Evolutionary conservation across 345 rosid species (phyloP).

Genomic region (Cardamine chenopodiifolia): DNA sequence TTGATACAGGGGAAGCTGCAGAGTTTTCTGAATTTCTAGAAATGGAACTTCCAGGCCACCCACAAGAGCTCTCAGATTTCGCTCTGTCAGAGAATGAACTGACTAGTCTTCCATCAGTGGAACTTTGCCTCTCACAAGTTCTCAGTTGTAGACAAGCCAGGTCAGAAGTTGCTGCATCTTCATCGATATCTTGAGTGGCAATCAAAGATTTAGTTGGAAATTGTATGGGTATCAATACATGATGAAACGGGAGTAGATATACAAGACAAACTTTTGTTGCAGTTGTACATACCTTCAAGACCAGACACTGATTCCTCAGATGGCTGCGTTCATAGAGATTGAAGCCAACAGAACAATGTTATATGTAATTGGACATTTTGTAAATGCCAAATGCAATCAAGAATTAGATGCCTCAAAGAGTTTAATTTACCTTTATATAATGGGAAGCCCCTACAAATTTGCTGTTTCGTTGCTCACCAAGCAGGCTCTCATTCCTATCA

Average conservation of each 20-base stretch:
- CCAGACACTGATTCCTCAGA: slow-evolving; percentile 40
- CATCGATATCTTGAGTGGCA: slow-evolving; percentile 44
- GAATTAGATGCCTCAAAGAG: slow-evolving; percentile 5
- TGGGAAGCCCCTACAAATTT: slow-evolving; percentile 24
- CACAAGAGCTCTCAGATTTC: slow-evolving; percentile 46
- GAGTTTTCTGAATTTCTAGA: slow-evolving; percentile 59
- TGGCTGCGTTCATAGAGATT: slow-evolving; percentile 26
- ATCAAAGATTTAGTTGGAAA: slow-evolving; percentile 12
- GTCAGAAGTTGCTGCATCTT: slow-evolving; percentile 44
- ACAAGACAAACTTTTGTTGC: slow-evolving; percentile 6
- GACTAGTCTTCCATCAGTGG: slow-evolving; percentile 48
- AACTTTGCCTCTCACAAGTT: slow-evolving; percentile 34
- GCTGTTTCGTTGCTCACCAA: slow-evolving; percentile 38
- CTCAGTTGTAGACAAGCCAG: slow-evolving; percentile 39
- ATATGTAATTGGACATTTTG: slow-evolving; percentile 2
- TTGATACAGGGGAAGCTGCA: slow-evolving; percentile 48
- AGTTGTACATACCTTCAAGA: slow-evolving; percentile 35
- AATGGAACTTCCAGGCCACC: slow-evolving; percentile 48
- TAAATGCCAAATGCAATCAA: slow-evolving; percentile 19
- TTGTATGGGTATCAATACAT: background rate
- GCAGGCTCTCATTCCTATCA: slow-evolving; percentile 31
- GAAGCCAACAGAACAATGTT: slow-evolving; percentile 20
- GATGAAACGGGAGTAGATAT: background rate
- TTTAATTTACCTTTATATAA: slow-evolving; percentile 25
- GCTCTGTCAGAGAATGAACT: slow-evolving; percentile 43